Percentiles rank a stretch among this genome's conserved stretches.
These are phyloP conservation scores for Linaria vulgaris DNA, from an alignment of 257 asterid species.

Conservation along the genomic window DNA sequence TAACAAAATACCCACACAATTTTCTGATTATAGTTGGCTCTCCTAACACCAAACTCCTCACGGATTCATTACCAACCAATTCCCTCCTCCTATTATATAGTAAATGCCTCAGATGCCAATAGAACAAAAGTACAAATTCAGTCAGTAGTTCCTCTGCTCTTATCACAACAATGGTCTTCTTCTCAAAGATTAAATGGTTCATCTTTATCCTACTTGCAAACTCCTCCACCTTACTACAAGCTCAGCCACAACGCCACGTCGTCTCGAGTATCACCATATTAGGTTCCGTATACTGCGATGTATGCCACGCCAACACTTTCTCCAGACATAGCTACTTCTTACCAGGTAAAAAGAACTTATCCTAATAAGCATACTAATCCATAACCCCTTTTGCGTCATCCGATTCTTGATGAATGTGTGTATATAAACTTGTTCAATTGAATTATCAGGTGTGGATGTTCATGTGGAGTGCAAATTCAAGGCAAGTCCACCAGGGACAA, in stretches of 20 bases:
- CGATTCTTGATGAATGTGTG: no score
- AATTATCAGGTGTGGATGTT: constrained; percentile 29
- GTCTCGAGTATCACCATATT: constrained; percentile 38
- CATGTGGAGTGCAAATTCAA: constrained; percentile 30
- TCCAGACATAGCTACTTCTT: constrained; percentile 48
- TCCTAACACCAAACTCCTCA: constrained; percentile 37
- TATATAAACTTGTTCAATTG: no score
- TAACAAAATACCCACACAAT: background rate
- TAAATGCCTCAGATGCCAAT: constrained; percentile 15
- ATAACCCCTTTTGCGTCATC: no score
- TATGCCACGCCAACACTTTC: constrained; percentile 38
- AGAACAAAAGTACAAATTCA: background rate
- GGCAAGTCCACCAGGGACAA: constrained; percentile 18
- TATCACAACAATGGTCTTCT: background rate
- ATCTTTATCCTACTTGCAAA: constrained; percentile 23
- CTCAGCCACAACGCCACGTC: constrained; percentile 24
- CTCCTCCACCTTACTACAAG: constrained; percentile 17
- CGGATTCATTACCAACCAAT: constrained; percentile 28
- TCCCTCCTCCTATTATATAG: constrained; percentile 15
- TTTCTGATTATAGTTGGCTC: constrained; percentile 26
- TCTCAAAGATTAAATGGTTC: constrained; percentile 17
- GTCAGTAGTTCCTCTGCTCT: background rate
- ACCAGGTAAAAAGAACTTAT: constrained; percentile 26
- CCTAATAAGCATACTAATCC: no score
- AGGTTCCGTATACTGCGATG: constrained; percentile 51